Conservation (phyloP, 78 protist genomes). For the Chrysochromulina tobinii region DNA sequence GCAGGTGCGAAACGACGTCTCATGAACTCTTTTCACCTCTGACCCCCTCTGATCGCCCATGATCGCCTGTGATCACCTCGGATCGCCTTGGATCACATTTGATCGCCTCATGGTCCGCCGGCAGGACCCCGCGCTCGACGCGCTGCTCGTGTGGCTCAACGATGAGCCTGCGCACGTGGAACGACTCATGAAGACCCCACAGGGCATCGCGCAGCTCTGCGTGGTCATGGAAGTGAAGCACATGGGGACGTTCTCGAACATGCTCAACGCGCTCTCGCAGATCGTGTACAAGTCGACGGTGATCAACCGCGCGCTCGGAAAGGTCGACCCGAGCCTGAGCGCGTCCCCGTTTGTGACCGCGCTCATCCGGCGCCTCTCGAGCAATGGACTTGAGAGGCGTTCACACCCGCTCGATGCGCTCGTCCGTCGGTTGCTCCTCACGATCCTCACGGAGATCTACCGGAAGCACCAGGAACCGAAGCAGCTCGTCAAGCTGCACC, state of each 20-base stretch:
- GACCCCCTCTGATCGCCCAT: too few species aligned
- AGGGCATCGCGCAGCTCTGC: background rate
- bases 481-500: background rate
- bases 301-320: background rate
- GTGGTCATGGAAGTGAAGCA: background rate
- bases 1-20: background rate
- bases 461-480: background rate
- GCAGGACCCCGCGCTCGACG: constrained; percentile 80
- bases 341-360: background rate
- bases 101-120: constrained; percentile 10
- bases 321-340: background rate
- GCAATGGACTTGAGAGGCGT: background rate
- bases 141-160: constrained; percentile 71
- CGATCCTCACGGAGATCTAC: background rate
- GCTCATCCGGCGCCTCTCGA: too few species aligned
- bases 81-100: too few species aligned
- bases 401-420: background rate
- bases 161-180: background rate
- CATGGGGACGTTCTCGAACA: background rate
- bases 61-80: too few species aligned
- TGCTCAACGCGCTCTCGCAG: background rate
- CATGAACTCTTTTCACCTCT: background rate
- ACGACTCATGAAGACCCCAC: background rate
- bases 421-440: background rate
- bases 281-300: background rate